Evolutionary conservation across 2,329 filamentous ascomycete species (phyloP), one percentile per base, ranked within the genome.

Genomic region (Epicoccum nigrum): DNA sequence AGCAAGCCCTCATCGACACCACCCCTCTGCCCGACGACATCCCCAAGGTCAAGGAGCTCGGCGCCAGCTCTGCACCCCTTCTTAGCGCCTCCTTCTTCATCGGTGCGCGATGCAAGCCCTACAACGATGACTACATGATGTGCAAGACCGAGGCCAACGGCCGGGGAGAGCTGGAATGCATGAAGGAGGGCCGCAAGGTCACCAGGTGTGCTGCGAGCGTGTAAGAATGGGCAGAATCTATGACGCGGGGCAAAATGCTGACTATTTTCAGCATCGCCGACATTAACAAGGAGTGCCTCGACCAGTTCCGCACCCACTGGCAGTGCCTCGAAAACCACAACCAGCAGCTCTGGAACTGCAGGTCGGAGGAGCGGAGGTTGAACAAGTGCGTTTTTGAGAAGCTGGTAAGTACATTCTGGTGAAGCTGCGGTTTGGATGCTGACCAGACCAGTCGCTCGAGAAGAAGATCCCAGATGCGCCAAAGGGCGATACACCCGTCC

Each of bases 111-210:
- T 99, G 94, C 86, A 88, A 85, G 74, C 82, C 89, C 51, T 99
- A 92, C 83, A 97, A 97, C 78, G 94, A 99, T 81, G 94, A 99
- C 79, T 99, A 89, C 80, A 99, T 99, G 93, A 90, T 96, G 81
- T 99, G 94, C 88, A 99, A 99, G 87, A 90, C 85, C 64, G 92
- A 97, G 79, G 87, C 91, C 68, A 88, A 90, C 58, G 94, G 94
- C 68, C 86, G 85, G 76, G 94, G 92, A 74, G 94, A 99, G 81
- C 77, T 95, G 59, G 90, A 96, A 64, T 99, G 94, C 79, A 79
- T 99, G 83, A 93, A 90, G 82, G 94, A 99, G 80, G 94, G 94
- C 50, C 85, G 94, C 75, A 90, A 94, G 77, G 94, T 99, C 56
- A 99, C 94, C 65, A 86, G 94, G 79, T 99, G 94, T 81, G 94